Evolutionary conservation across 1,284 basidiomycete genomes (phyloP).

Genomic region (Cerrena zonata): DNA sequence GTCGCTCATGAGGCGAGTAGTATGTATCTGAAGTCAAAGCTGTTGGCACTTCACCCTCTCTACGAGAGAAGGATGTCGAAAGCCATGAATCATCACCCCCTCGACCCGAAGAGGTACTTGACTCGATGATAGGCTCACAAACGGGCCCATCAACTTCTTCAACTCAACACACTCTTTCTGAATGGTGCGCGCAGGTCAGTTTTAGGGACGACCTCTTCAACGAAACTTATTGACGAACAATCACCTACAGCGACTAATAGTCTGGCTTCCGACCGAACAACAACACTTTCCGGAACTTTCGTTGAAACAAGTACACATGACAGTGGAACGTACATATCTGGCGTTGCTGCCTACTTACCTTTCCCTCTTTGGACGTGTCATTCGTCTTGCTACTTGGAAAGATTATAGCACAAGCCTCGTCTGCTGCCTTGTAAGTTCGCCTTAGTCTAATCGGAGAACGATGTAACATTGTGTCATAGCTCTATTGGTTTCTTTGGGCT

Average conservation of each 20-base stretch:
- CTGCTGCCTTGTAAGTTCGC: constrained; percentile 45
- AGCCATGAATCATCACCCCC: background rate
- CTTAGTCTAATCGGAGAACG: background rate
- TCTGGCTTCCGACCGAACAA: constrained; percentile 38
- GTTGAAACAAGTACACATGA: constrained; percentile 46
- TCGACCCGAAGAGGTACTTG: background rate
- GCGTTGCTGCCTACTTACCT: constrained; percentile 46
- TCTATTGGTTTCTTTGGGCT: constrained; percentile 63
- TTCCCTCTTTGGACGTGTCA: constrained; percentile 36
- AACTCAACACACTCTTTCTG: constrained; percentile 5
- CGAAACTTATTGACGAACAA: background rate
- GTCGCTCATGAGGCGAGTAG: constrained; percentile 25
- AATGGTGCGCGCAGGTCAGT: constrained; percentile 11
- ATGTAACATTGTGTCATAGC: constrained; percentile 28
- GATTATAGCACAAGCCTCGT: constrained; percentile 40
- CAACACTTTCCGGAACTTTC: constrained; percentile 43
- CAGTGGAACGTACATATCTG: constrained; percentile 50
- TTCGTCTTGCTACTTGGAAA: constrained; percentile 51
- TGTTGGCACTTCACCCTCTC: background rate
- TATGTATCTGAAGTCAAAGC: constrained; percentile 54
- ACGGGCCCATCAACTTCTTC: too few relatives aligned
- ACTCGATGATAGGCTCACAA: background rate
- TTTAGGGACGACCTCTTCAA: background rate
- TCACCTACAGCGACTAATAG: constrained; percentile 29
- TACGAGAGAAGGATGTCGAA: background rate